Percentiles rank a stretch among this genome's conserved stretches.
These are phyloP conservation scores for Pleurostoma richardsiae DNA, from an alignment of 2,329 filamentous ascomycete species.

Conservation along the genomic window DNA sequence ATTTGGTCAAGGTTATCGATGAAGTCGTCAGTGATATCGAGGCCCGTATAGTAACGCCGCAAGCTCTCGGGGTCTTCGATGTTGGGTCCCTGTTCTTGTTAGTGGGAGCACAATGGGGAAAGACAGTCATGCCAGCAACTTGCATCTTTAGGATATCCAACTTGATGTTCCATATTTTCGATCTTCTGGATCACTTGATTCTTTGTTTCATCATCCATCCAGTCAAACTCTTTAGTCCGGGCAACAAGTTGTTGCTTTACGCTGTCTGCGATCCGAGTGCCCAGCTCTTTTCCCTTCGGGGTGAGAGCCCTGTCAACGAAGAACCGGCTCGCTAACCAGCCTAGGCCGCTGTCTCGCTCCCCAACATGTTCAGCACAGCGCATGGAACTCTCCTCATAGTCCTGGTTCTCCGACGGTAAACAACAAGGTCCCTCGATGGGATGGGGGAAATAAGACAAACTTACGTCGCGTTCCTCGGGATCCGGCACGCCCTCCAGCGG, in stretches of 20 bases:
- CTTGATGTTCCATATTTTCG: constrained; percentile 62
- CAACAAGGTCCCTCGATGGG: no score
- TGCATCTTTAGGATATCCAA: constrained; percentile 55
- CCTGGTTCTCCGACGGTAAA: no score
- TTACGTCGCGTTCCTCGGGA: no score
- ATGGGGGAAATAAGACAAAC: no score
- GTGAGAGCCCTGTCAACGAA: constrained; percentile 66
- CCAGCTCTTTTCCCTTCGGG: constrained; percentile 59
- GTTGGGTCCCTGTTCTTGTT: constrained; percentile 41
- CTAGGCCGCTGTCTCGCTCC: constrained; percentile 32
- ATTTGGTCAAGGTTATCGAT: no score
- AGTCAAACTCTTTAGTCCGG: constrained; percentile 52
- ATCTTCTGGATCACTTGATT: constrained; percentile 59
- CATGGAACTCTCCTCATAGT: not conserved
- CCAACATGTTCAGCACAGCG: not conserved
- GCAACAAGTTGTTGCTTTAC: constrained; percentile 62
- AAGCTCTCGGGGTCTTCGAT: constrained; percentile 53
- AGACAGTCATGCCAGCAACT: not conserved
- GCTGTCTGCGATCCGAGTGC: constrained; percentile 64
- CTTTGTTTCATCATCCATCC: constrained; percentile 61
- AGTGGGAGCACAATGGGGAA: no score
- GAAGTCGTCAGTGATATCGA: constrained; percentile 42
- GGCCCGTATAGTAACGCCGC: constrained; percentile 47
- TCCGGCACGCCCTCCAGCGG: not conserved
- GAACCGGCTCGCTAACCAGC: constrained; percentile 67